Evolutionary conservation across 1,284 basidiomycete species (phyloP).

Genomic region (Pseudozyma flocculosa): DNA sequence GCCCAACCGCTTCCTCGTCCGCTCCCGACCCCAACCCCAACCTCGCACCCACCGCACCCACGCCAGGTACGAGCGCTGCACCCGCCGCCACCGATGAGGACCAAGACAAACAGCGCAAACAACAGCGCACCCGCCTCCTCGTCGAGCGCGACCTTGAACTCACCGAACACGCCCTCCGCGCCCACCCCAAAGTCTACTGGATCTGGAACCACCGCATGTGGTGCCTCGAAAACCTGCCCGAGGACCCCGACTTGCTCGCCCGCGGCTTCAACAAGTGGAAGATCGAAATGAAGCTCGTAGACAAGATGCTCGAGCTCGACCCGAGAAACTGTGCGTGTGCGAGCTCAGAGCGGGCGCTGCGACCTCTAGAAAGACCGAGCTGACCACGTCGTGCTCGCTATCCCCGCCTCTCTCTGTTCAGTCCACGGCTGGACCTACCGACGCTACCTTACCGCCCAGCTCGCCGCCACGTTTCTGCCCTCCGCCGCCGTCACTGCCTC

Average conservation of each 20-base stretch:
- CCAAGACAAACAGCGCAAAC: background rate
- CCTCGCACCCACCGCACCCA: no score
- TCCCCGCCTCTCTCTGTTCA: no score
- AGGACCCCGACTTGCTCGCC: background rate
- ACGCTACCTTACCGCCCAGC: no score
- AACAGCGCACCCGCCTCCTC: constrained; percentile 4
- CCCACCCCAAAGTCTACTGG: constrained; percentile 58
- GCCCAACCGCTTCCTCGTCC: no score
- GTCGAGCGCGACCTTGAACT: constrained; percentile 48
- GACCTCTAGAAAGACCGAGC: no score
- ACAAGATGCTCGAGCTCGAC: constrained; percentile 55
- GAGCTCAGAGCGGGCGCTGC: no score
- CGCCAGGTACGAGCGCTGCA: background rate
- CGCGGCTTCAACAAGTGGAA: constrained; percentile 33
- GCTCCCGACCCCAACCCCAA: no score
- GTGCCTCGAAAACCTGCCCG: constrained; percentile 29
- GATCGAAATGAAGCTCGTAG: constrained; percentile 46
- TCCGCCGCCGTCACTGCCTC: no score
- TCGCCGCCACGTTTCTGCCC: no score
- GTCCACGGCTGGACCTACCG: background rate
- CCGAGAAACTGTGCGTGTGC: constrained; percentile 43
- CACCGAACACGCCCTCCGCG: constrained; percentile 47
- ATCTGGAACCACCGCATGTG: constrained; percentile 57
- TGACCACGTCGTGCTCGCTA: no score
- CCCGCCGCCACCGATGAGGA: no score